Base-by-base conservation (phyloP, 139 green algal species). In the Edaphochlamys debaryana region DNA sequence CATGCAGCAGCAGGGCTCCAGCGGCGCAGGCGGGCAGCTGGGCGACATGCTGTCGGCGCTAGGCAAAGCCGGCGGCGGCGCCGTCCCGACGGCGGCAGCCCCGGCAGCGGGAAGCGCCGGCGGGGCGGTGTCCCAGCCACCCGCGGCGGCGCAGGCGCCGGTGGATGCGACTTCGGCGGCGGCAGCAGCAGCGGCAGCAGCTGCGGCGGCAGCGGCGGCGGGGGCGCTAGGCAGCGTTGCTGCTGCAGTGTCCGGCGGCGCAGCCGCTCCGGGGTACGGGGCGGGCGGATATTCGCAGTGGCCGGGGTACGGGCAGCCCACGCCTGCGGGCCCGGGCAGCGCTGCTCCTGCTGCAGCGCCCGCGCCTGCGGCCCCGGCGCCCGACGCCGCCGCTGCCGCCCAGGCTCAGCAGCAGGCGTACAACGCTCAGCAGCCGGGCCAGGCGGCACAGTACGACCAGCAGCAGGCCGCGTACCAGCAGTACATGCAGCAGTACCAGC, bases 191-290 rank as follows among this genome's bases (percentile, higher is more conserved):
- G 72, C 72, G 4, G 73, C 73, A 0, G 73, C 73, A 0, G 73
- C 56, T 0, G 73, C 73, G 4, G 56, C 38, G 2, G 73, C 56
- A 17, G 73, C 73, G 37, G 73, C 73, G 56, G 56, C 56, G 17
- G 73, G 73, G 0, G 73, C 73, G 37, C 56, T 80, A 29, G 40
- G 38, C 27, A 80, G 73, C 73, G 37, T 80, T 36, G 56, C 73
- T 1, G 38, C 73, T 0, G 29, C 40, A 5, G 70, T 48, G 32
- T n/a, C 4, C 45, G 70, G 70, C 48, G 45, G n/a, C 13, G 15
- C 70, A 38, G 20, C 27, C 5, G 6, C 69, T 40, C 4, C 25
- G n/a, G 69, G 29, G 42, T 29, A 42, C 25, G 69, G n/a, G 8
- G 34, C 34, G 30, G 54, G 52, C 27, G 72, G 52, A 25, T 54